Evolutionary conservation across 768 basidiomycete species (phyloP).

Genomic region (Boletus rubescentipes): DNA sequence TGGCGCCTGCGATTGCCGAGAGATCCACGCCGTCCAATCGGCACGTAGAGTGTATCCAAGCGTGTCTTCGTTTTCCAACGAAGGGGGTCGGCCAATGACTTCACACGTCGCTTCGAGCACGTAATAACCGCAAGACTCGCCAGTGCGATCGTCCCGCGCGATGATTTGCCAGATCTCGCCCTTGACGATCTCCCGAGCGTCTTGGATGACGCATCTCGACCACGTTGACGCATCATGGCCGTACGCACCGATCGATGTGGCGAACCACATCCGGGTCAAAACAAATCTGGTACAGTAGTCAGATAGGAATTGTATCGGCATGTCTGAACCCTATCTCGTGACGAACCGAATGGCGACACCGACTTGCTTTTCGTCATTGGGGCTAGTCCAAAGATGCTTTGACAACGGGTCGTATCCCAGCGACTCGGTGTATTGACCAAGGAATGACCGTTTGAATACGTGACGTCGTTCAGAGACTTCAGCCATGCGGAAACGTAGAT

Average conservation of each 20-base stretch:
- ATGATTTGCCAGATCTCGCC: slow-evolving; percentile 63
- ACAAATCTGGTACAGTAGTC: slow-evolving; percentile 48
- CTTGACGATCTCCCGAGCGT: slow-evolving; percentile 51
- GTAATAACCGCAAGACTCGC: slow-evolving; percentile 40
- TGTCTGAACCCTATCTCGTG: not conserved
- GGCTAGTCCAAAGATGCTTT: slow-evolving; percentile 54
- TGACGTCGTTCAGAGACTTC: slow-evolving; percentile 41
- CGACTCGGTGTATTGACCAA: slow-evolving; percentile 37
- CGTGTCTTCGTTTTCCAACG: not conserved
- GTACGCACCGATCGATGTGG: slow-evolving; percentile 49
- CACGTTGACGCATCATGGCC: slow-evolving; percentile 33
- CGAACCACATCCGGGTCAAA: slow-evolving; percentile 62
- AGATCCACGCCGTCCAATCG: slow-evolving; percentile 69
- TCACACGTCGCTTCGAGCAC: slow-evolving; percentile 75
- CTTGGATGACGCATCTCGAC: slow-evolving; percentile 40
- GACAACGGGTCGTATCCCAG: slow-evolving; percentile 38
- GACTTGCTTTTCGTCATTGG: slow-evolving; percentile 57
- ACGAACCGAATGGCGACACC: slow-evolving; percentile 55
- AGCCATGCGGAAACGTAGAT: slow-evolving; percentile 49
- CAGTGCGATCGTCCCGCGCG: slow-evolving; percentile 20
- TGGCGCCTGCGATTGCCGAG: slow-evolving; percentile 13
- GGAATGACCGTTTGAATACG: slow-evolving; percentile 50
- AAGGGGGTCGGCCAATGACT: slow-evolving; percentile 50
- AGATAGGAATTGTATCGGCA: not conserved
- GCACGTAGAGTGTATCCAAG: slow-evolving; percentile 38